Percentiles rank a stretch among this genome's conserved stretches.
Evolutionary conservation across 306 rosid species (phyloP).

Genomic region (Myrica gale): DNA sequence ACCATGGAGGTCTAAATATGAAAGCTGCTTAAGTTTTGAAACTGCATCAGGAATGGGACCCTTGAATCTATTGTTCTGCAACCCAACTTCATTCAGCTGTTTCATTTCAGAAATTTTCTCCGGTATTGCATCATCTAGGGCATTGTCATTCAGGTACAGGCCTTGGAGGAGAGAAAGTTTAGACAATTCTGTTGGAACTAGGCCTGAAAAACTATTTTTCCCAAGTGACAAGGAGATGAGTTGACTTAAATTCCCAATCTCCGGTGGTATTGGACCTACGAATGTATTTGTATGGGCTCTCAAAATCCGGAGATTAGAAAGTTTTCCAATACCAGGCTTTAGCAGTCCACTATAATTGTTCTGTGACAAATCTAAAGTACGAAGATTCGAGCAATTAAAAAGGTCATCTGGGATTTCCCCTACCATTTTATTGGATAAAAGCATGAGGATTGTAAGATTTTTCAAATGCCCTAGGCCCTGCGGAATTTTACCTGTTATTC

Average conservation of each 20-base stretch:
- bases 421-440: constrained; percentile 47
- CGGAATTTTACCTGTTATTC: constrained; percentile 64
- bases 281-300: constrained; percentile 46
- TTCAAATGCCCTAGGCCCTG: constrained; percentile 52
- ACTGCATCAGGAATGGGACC: constrained; percentile 71
- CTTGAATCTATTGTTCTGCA: constrained; percentile 56
- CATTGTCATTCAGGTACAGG: constrained; percentile 48
- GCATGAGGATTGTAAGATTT: constrained; percentile 58
- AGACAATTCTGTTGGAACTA: constrained; percentile 57
- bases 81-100: constrained; percentile 38
- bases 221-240: constrained; percentile 49
- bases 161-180: constrained; percentile 72
- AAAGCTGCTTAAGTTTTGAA: constrained; percentile 67
- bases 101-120: constrained; percentile 52
- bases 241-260: constrained; percentile 61
- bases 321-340: constrained; percentile 57
- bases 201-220: constrained; percentile 64
- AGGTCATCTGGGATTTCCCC: constrained; percentile 85
- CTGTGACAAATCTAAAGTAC: constrained; percentile 39
- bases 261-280: constrained; percentile 63
- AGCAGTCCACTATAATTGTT: constrained; percentile 60
- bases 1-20: constrained; percentile 57
- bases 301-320: constrained; percentile 45
- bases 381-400: constrained; percentile 65
- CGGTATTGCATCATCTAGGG: constrained; percentile 65